Percentiles rank a stretch among this genome's conserved stretches.
phyloP scores from a whole-genome alignment of 345 rosid genomes.

The Corymbia maculata region DNA sequence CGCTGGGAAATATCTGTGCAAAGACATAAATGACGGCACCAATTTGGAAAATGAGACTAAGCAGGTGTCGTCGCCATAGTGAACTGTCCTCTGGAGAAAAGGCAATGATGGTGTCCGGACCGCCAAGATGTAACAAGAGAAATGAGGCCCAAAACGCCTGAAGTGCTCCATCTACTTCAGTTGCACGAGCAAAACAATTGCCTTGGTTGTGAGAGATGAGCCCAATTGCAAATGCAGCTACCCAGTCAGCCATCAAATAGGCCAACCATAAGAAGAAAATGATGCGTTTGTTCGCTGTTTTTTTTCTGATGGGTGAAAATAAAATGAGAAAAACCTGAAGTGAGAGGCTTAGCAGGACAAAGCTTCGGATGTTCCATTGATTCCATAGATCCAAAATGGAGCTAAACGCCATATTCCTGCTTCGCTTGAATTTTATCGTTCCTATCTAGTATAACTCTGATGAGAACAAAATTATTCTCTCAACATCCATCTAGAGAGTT shows the following conservation, averaged over 20 bases:
- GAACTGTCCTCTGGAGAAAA: neutral
- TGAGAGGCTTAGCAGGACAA: neutral
- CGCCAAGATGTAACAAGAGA: neutral
- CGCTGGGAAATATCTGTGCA: fast-evolving
- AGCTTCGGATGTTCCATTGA: neutral
- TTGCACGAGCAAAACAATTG: fast-evolving
- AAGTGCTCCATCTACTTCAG: neutral
- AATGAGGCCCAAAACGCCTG: neutral
- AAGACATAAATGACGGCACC: neutral
- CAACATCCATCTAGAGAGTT: neutral
- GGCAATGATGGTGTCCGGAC: neutral
- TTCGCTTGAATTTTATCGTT: neutral
- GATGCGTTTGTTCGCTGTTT: fast-evolving
- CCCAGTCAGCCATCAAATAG: neutral
- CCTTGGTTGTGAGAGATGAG: neutral
- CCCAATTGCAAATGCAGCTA: neutral
- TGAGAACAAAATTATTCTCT: neutral
- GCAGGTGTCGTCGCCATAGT: neutral
- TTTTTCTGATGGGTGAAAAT: neutral
- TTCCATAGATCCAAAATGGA: neutral
- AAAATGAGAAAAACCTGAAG: neutral
- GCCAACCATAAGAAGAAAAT: neutral
- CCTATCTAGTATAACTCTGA: neutral
- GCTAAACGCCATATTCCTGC: neutral
- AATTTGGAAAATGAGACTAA: neutral